Conservation (phyloP, 2,329 filamentous ascomycete genomes). For the Verticillium isaacii region DNA sequence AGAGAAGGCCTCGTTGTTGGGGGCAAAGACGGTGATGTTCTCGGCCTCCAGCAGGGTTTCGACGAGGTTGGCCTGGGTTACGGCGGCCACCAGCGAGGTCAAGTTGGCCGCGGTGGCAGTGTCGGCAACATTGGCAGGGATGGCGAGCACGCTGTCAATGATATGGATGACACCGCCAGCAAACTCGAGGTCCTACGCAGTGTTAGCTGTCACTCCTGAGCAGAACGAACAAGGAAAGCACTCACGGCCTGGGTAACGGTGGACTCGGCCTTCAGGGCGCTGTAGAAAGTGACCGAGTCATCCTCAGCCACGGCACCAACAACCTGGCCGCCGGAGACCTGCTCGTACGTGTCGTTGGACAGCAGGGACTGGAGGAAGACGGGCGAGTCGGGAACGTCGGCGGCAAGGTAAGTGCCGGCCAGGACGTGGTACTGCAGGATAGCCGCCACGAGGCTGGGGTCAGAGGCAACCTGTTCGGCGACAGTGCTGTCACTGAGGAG, state of each 20-base stretch:
- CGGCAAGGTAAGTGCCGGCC: constrained; percentile 40
- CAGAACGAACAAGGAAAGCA: neutral
- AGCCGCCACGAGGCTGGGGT: constrained; percentile 22
- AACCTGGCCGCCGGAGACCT: constrained; percentile 56
- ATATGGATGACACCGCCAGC: constrained; percentile 50
- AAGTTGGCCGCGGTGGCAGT: constrained; percentile 37
- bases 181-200: constrained; percentile 38
- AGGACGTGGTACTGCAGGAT: constrained; percentile 53
- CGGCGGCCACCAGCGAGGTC: constrained; percentile 39
- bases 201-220: neutral
- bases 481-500: constrained; percentile 19
- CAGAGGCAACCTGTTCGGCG: constrained; percentile 10
- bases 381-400: constrained; percentile 15
- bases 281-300: constrained; percentile 38
- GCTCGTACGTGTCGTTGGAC: constrained; percentile 45
- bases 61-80: constrained; percentile 37
- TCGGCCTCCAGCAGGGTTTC: constrained; percentile 20
- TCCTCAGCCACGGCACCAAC: constrained; percentile 39
- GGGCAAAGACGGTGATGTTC: constrained; percentile 58
- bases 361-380: constrained; percentile 37
- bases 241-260: constrained; percentile 33
- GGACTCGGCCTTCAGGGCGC: constrained; percentile 42
- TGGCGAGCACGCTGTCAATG: constrained; percentile 40
- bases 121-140: constrained; percentile 37
- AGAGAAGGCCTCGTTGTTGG: constrained; percentile 54